Conservation (phyloP, 768 basidiomycete genomes). For the Bullera alba region DNA sequence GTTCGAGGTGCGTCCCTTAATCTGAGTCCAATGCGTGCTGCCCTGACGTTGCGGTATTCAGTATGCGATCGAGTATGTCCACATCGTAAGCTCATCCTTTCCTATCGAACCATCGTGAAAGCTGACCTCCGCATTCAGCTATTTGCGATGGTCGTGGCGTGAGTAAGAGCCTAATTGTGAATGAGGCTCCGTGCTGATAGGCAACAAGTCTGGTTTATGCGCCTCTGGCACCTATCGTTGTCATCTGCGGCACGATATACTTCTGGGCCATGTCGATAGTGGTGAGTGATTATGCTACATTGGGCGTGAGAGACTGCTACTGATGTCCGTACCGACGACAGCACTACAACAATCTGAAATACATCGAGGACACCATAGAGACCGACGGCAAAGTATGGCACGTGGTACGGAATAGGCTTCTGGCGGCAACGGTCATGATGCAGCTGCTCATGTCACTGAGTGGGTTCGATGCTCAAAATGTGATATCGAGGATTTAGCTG, state of each 20-base stretch:
- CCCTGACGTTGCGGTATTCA: background rate
- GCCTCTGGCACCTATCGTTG: conserved; percentile 82
- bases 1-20: conserved; percentile 1
- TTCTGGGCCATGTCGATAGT: conserved; percentile 56
- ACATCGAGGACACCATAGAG: conserved; percentile 78
- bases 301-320: conserved; percentile 16
- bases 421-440: conserved; percentile 73
- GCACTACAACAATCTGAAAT: conserved; percentile 63
- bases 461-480: no score
- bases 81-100: conserved; percentile 21
- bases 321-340: conserved; percentile 47
- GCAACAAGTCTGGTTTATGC: conserved; percentile 65
- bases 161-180: background rate
- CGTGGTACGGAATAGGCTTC: conserved; percentile 75
- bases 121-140: conserved; percentile 9
- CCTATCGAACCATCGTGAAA: no score
- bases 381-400: conserved; percentile 79
- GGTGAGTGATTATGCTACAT: conserved; percentile 7
- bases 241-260: conserved; percentile 68
- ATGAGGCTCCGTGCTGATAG: conserved; percentile 2
- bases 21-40: background rate
- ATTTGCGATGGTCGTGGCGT: conserved; percentile 33
- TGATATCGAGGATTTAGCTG: no score
- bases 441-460: conserved; percentile 51
- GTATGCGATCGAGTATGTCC: conserved; percentile 36